A percentile compares a stretch with the other conserved stretches of the same genome.
Evolutionary conservation across 1,139 yeast species (phyloP).

Genomic region (Geotrichum macrosporum): DNA sequence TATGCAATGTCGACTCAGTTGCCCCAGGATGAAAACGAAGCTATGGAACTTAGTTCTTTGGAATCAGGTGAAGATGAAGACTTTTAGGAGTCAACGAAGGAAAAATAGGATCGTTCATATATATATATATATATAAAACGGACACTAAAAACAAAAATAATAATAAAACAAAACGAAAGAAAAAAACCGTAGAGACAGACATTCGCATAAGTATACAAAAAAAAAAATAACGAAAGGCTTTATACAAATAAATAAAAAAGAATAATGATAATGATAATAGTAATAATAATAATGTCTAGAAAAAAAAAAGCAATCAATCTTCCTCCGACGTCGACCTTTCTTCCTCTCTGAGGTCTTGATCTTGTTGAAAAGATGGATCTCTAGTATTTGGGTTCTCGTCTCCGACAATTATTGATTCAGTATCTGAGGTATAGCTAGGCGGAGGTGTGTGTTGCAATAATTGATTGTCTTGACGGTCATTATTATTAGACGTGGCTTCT

Average conservation of each 20-base stretch:
- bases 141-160: too few relatives aligned
- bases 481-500: neutral
- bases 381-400: neutral
- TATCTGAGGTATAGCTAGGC: slow-evolving; percentile 29
- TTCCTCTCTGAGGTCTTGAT: too few relatives aligned
- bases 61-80: slow-evolving; percentile 37
- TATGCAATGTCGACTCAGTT: slow-evolving; percentile 91
- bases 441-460: slow-evolving; percentile 24
- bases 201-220: neutral
- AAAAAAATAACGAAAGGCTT: too few relatives aligned
- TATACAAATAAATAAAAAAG: too few relatives aligned
- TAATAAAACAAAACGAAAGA: neutral
- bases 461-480: slow-evolving; percentile 3
- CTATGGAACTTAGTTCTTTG: slow-evolving; percentile 47
- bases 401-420: slow-evolving; percentile 6
- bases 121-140: too few relatives aligned
- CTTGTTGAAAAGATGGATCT: too few relatives aligned
- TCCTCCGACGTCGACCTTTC: too few relatives aligned
- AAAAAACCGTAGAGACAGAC: neutral
- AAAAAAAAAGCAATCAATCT: too few relatives aligned
- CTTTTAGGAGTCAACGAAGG: slow-evolving; percentile 12
- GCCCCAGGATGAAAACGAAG: slow-evolving; percentile 70
- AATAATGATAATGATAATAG: too few relatives aligned
- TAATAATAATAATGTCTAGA: too few relatives aligned
- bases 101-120: too few relatives aligned